Base-by-base conservation (phyloP, 352 stramenopile genomes). In the Blastocystis sp. region DNA sequence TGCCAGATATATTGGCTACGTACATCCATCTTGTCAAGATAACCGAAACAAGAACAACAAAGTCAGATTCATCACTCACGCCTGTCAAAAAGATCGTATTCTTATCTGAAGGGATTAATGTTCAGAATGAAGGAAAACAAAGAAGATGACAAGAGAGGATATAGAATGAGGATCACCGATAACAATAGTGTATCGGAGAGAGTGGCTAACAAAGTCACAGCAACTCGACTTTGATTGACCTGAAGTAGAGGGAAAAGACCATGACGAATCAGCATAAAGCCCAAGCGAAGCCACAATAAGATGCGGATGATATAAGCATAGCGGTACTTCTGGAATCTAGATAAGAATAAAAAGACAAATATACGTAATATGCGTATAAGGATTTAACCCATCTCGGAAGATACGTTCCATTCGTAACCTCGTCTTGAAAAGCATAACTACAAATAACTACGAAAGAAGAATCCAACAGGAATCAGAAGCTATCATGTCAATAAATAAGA, bases 331-430 rank as follows among this genome's bases (percentile, higher is more conserved):
- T 16, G 29, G 69, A 80, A 80, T 9, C 69, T 80, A 42, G 21
- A 29, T 46, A 27, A n/a, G 46, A 80, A n/a, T 11, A 19, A 16
- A 59, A 7, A 16, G 6, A 27, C 9, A 6, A 11, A 29, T 6
- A 24, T 37, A 80, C 69, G 69, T 80, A 14, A 29, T 37, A 42
- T 80, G 69, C 2, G 24, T 49, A 42, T 63, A 80, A 27, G 69
- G 69, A 39, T 80, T 63, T 27, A 80, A 42, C 7, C 69, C 69
- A 35, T 80, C 69, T 24, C 69, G 69, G n/a, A 58, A 80, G 35
- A 80, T 80, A 2, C 69, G 69, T 32, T 80, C 69, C 42, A 80
- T 59, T 7, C 52, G 49, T 24, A 59, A 49, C 3, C 43, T 7
- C 0, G 32, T 58, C 43, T 59, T 58, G 43, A 80, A 80, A n/a